A percentile compares a stretch with the other conserved stretches of the same genome.
These are phyloP conservation scores for Arxiozyma slooffiae DNA, from an alignment of 1,139 yeast genomes.

Conservation along the genomic window DNA sequence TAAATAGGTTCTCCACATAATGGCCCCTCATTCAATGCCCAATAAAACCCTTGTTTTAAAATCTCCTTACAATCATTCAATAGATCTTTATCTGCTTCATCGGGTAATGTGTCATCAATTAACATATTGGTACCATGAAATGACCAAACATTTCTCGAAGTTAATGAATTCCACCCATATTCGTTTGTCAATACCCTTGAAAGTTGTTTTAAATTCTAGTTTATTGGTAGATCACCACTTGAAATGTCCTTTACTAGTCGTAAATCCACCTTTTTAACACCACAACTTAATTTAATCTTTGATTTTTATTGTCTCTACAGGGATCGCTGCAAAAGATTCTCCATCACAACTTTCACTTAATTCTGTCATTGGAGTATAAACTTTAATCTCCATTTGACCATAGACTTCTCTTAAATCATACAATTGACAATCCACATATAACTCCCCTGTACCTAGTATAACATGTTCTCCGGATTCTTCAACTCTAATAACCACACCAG, in stretches of 20 bases:
- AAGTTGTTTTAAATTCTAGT: conserved; percentile 15
- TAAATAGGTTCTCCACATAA: conserved; percentile 76
- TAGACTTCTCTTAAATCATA: conserved; percentile 58
- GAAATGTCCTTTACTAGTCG: conserved; percentile 45
- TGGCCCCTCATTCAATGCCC: conserved; percentile 86
- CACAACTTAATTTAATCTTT: conserved; percentile 52
- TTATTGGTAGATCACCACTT: conserved; percentile 14
- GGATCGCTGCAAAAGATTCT: conserved; percentile 57
- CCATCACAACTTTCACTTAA: conserved; percentile 72
- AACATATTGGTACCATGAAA: conserved; percentile 54
- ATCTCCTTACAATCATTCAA: conserved; percentile 41
- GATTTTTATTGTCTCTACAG: conserved; percentile 50
- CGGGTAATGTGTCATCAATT: conserved; percentile 67
- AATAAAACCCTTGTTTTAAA: conserved; percentile 66
- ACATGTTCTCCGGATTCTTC: conserved; percentile 89
- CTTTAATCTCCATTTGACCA: conserved; percentile 63
- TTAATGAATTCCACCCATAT: conserved; percentile 74
- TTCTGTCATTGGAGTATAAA: conserved; percentile 74
- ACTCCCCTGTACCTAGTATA: conserved; percentile 74
- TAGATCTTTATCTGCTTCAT: conserved; percentile 53
- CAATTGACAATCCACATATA: conserved; percentile 74
- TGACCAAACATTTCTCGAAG: conserved; percentile 75
- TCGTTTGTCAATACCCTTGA: conserved; percentile 47
- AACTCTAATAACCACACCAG: conserved; percentile 56
- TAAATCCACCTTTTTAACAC: conserved; percentile 66